Base-by-base conservation (phyloP, 768 basidiomycete genomes). In the Cyclocybe cylindracea region DNA sequence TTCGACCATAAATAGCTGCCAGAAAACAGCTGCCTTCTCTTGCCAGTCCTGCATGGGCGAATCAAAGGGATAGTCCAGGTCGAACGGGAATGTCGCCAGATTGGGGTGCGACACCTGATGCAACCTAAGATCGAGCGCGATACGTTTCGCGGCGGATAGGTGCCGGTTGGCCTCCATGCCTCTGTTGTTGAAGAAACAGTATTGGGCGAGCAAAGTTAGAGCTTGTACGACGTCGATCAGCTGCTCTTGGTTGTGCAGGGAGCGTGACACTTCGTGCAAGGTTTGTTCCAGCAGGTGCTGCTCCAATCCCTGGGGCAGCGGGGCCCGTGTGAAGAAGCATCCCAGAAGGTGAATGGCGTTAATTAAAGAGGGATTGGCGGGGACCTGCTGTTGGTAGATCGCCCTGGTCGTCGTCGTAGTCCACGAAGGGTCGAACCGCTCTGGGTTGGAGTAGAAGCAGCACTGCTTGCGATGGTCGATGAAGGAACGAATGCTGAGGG, bases 1-100 rank as follows among this genome's bases (percentile, higher is more conserved):
- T 56, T 85, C 83, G n/a, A 84, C 73, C 64, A 77, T 76, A 58
- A 81, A 84, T 14, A 83, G 74, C 64, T 84, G 80, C 84, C 84
- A 85, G 63, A 85, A 84, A 7, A 78, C 74, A 5, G 76, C 67
- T 16, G 83, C 70, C 31, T 78, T 71, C 52, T 85, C 79, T 32
- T 69, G 62, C 18, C 66, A 61, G 60, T 80, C 75, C 13, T 63
- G 61, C 1, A 77, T 71, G 14, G 50, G 44, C 7, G 39, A 54
- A 37, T 50, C 54, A 24, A 55, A 42, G 18, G 46, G 32, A 34
- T 47, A 53, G 19, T 65, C 57, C 32, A 58, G 53, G 24, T 57
- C 56, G 38, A 60, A 61, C 35, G 58, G 56, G 33, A 52, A 59
- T 24, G 46, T 56, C 41, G 47, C 56, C 18, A 46, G 19, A 19